Evolutionary conservation across 495 filamentous ascomycete genomes (phyloP), one percentile per base, ranked within the genome.

Genomic region (Penicillium manginii): DNA sequence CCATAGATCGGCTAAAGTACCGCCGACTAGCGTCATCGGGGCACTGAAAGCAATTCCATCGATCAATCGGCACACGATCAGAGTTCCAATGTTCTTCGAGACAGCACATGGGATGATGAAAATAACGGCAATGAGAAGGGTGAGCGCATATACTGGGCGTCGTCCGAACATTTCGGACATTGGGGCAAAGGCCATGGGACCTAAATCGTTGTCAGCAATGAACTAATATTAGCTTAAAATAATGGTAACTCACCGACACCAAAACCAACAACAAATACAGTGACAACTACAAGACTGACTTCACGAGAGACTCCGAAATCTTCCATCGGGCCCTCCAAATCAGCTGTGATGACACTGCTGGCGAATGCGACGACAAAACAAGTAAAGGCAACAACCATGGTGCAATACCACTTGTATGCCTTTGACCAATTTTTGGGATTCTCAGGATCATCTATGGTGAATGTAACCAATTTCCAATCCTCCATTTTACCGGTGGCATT

Each of bases 31-130:
- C 0, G 90, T 92, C 87, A 93, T 92, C 2, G 90, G 90, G 0
- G 90, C 89, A 21, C 86, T 89, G 69, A 92, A 92, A 8, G 89
- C 88, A 52, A 92, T 92, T 42, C 90, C 90, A 56, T 91, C 89
- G 54, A 93, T 88, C 22, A 83, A 68, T 60, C 90, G 82, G 63
- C 84, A 90, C 29, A 90, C 86, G 31, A 93, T 76, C 6, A 93
- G 80, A 0, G 89, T 92, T 51, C 73, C 81, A 40, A 90, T 90
- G 62, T 92, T 93, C 63, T 85, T 79, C 10, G 90, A 73, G 0
- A 92, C 83, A 3, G 89, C 89, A 62, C 88, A 89, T 5, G 90
- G 90, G 58, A 93, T 90, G 52, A 89, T 77, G 66, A 93, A 92
- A 23, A 92, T 68, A 9, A 92, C 85, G 10, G 89, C 88, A 0